Evolutionary conservation across 2,329 filamentous ascomycete genomes (phyloP).

Genomic region (Nigrograna mackinnonii): DNA sequence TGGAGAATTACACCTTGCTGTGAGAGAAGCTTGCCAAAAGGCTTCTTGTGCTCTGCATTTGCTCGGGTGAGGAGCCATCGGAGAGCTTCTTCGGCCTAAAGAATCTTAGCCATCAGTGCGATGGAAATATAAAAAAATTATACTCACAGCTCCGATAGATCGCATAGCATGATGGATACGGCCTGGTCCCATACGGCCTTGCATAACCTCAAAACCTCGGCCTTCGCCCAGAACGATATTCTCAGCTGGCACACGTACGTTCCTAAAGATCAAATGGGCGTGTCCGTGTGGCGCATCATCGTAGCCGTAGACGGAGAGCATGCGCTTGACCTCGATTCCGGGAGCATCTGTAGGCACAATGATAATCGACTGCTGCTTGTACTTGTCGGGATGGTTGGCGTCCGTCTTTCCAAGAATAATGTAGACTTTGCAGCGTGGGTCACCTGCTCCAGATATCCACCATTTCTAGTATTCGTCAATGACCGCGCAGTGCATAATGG

Average conservation of each 20-base stretch:
- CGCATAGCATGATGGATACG: slow-evolving; percentile 97
- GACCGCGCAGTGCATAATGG: too few relatives aligned
- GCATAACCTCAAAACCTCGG: slow-evolving; percentile 96
- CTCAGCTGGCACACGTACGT: slow-evolving; percentile 79
- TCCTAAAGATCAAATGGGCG: slow-evolving; percentile 82
- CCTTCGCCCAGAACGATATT: slow-evolving; percentile 90
- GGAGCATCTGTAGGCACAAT: slow-evolving; percentile 78
- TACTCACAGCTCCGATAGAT: slow-evolving; percentile 75
- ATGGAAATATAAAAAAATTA: background rate
- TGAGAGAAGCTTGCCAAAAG: slow-evolving; percentile 82
- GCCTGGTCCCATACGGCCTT: slow-evolving; percentile 89
- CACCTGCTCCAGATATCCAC: slow-evolving; percentile 95
- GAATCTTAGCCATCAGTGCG: slow-evolving; percentile 7
- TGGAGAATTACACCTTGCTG: slow-evolving; percentile 92
- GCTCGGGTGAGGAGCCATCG: slow-evolving; percentile 91
- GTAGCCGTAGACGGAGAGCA: slow-evolving; percentile 90
- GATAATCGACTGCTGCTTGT: slow-evolving; percentile 89
- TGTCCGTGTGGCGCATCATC: slow-evolving; percentile 98
- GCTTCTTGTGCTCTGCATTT: slow-evolving; percentile 85
- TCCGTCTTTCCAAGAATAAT: slow-evolving; percentile 94
- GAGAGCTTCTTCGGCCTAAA: slow-evolving; percentile 76
- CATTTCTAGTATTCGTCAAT: too few relatives aligned
- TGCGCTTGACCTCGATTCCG: slow-evolving; percentile 85
- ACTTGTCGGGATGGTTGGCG: slow-evolving; percentile 70
- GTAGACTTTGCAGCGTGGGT: slow-evolving; percentile 86